phyloP scores from a whole-genome alignment of 2,329 filamentous ascomycete species.

The Ceratocystiopsis sp. region DNA sequence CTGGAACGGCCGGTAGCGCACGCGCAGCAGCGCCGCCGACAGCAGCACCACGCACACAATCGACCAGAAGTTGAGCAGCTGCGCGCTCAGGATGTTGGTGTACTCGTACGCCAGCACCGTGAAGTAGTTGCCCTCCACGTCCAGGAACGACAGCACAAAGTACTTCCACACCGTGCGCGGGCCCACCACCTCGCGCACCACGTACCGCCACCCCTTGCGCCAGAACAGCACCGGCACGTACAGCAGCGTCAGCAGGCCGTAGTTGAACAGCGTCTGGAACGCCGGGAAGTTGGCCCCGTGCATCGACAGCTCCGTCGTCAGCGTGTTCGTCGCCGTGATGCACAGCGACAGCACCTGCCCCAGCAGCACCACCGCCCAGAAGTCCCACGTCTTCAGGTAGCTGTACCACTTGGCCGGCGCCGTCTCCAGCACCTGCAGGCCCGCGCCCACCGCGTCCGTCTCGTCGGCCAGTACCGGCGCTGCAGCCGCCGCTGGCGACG shows the following conservation, averaged over 20 bases:
- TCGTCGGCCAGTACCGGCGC: slow-evolving; percentile 10
- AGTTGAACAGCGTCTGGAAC: slow-evolving; percentile 94
- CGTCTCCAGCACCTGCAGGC: slow-evolving; percentile 35
- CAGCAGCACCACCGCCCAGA: slow-evolving; percentile 67
- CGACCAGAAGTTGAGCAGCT: slow-evolving; percentile 97
- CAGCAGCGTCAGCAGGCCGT: slow-evolving; percentile 64
- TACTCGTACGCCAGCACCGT: slow-evolving; percentile 85
- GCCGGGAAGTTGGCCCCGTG: slow-evolving; percentile 68
- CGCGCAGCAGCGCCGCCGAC: slow-evolving; percentile 65
- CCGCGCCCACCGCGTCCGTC: slow-evolving; percentile 27
- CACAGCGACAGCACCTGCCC: slow-evolving; percentile 77
- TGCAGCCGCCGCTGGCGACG: slow-evolving; percentile 3
- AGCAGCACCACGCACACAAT: slow-evolving; percentile 82
- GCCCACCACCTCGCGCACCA: slow-evolving; percentile 38
- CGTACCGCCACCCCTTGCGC: slow-evolving; percentile 59
- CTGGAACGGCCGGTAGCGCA: slow-evolving; percentile 76
- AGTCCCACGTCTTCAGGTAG: slow-evolving; percentile 71
- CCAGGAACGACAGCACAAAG: slow-evolving; percentile 78
- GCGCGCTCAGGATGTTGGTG: slow-evolving; percentile 81
- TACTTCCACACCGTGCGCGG: slow-evolving; percentile 75
- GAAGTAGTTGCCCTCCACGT: slow-evolving; percentile 97
- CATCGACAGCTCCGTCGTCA: slow-evolving; percentile 54
- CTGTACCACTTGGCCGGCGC: slow-evolving; percentile 43
- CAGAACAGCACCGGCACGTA: slow-evolving; percentile 70
- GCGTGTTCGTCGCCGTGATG: slow-evolving; percentile 86